These are phyloP conservation scores for Mycena chlorophos DNA, from an alignment of 768 basidiomycete genomes.

Conservation along the genomic window DNA sequence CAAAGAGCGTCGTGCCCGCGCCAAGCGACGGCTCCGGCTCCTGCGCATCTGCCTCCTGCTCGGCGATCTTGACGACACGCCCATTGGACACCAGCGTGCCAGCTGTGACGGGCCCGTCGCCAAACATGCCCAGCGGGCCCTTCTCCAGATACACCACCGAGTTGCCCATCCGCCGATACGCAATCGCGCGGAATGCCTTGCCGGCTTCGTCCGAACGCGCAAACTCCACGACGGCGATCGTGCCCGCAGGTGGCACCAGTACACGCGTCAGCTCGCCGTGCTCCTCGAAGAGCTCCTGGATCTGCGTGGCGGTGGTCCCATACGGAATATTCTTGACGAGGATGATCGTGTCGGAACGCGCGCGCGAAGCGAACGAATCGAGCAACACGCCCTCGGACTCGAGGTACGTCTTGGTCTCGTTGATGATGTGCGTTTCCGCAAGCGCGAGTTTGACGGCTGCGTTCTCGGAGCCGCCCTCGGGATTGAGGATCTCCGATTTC, in stretches of 20 bases:
- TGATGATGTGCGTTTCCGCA: conserved; percentile 94
- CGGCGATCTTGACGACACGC: conserved; percentile 42
- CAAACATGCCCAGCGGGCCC: conserved; percentile 84
- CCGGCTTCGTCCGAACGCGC: conserved; percentile 67
- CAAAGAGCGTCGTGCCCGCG: conserved; percentile 81
- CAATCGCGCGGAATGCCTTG: conserved; percentile 77
- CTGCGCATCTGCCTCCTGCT: conserved; percentile 35
- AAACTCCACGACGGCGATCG: conserved; percentile 90
- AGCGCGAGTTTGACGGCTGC: conserved; percentile 93
- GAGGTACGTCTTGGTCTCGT: conserved; percentile 90
- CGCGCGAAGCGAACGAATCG: conserved; percentile 52
- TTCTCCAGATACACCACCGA: conserved; percentile 91
- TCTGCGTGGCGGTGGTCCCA: conserved; percentile 72
- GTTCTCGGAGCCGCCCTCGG: conserved; percentile 69
- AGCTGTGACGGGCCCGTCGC: conserved; percentile 36
- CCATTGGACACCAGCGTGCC: conserved; percentile 8
- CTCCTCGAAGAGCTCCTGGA: conserved; percentile 76
- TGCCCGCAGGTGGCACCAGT: conserved; percentile 88
- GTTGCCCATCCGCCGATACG: conserved; percentile 86
- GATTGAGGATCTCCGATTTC: conserved; percentile 87
- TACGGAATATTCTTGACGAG: conserved; percentile 97
- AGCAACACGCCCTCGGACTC: conserved; percentile 73
- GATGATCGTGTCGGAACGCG: conserved; percentile 76
- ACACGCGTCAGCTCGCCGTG: conserved; percentile 73
- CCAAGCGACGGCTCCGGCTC: conserved; percentile 49